Base-by-base conservation (phyloP, 371 early-diverging fungal genomes). In the Haplosporangium sp. region DNA sequence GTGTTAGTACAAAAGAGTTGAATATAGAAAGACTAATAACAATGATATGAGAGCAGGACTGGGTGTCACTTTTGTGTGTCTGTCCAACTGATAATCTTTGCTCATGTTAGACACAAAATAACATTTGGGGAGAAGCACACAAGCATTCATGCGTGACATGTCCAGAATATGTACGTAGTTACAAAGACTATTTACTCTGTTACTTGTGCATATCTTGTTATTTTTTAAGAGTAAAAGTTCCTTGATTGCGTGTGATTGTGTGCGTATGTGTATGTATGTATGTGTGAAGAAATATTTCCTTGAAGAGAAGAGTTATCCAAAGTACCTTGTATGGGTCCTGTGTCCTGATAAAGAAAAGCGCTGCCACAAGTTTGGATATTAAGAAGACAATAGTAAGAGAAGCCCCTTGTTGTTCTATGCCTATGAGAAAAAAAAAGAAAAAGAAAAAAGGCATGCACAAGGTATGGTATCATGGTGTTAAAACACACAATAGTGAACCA, bases 341-440 rank as follows among this genome's bases (percentile, higher is more conserved):
- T 15, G n/a, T 50, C n/a, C 50, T n/a, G 15, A n/a, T 11, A 15
- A 34, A 34, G 34, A 15, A 27, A 17, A 13, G 4, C 20, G 34
- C 34, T 55, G 34, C 35, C 55, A 11, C 55, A 20, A 55, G 55
- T 6, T 55, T 55, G 55, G 35, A 20, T 55, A 20, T 9, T 10
- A 34, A 55, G 9, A 34, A 35, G 11, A 55, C 20, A 55, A 10
- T 2, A 55, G 34, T 34, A 35, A 0, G 15, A n/a, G 55, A 55
- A 55, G 35, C 34, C 53, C 55, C 55, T 17, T 55, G 55, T 55
- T 34, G 55, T 55, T 55, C 55, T 55, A 55, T 27, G 35, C 55
- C 55, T 34, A 35, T 0, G 34, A 55, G 34, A 55, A 35, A 55
- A 35, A 55, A 55, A 35, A 15, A 19, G 20, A 27, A 53, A 53